Percentiles rank a stretch among this genome's conserved stretches.
These are phyloP conservation scores for Multifurca ochricompacta DNA, from an alignment of 768 basidiomycete species.

Conservation along the genomic window DNA sequence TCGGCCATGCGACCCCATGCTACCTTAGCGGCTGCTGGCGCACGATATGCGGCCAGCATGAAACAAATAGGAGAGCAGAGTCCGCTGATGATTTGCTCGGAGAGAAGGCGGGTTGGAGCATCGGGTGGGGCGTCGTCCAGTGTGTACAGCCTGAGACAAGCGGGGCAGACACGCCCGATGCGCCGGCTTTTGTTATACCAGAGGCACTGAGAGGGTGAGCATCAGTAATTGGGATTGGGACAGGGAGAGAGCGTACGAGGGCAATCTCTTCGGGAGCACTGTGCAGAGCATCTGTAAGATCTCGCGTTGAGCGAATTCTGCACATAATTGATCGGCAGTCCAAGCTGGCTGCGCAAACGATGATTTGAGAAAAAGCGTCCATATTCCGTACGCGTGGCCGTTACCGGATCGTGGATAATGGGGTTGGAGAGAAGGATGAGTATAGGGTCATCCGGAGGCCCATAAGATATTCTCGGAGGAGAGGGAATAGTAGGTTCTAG, in stretches of 20 bases:
- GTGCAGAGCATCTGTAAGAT: constrained; percentile 65
- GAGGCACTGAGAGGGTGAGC: constrained; percentile 24
- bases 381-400: constrained; percentile 63
- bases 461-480: neutral
- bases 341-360: constrained; percentile 62
- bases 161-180: constrained; percentile 65
- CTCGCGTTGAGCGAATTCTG: constrained; percentile 71
- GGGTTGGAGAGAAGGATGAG: constrained; percentile 31
- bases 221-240: neutral
- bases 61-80: constrained; percentile 76
- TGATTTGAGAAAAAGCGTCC: constrained; percentile 56
- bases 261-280: constrained; percentile 68
- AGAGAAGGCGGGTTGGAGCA: constrained; percentile 37
- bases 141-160: constrained; percentile 64
- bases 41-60: constrained; percentile 58
- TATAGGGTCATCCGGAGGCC: constrained; percentile 17
- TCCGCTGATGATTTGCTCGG: constrained; percentile 69
- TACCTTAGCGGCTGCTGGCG: constrained; percentile 52
- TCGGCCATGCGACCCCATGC: constrained; percentile 64
- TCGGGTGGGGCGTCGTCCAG: constrained; percentile 59
- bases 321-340: constrained; percentile 57
- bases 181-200: constrained; percentile 84
- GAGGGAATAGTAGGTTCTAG: neutral
- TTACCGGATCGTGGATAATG: constrained; percentile 70
- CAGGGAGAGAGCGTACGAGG: constrained; percentile 38